These are phyloP conservation scores for Aspergillus campestris DNA, from an alignment of 495 filamentous ascomycete species.

Conservation along the genomic window DNA sequence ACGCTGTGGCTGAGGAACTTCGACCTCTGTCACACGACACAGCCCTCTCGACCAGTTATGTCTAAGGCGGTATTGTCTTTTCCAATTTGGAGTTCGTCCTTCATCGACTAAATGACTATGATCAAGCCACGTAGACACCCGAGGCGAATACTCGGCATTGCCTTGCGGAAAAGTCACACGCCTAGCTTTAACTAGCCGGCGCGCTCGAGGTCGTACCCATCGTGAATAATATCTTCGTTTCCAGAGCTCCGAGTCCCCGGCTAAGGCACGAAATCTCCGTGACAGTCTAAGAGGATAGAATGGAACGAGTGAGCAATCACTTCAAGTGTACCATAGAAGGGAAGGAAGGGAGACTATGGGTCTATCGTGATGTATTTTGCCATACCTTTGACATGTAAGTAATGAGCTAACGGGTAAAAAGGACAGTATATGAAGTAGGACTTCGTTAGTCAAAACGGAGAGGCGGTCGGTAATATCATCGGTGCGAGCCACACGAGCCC, in stretches of 20 bases:
- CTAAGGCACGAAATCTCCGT: conserved; percentile 64
- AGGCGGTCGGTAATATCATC: conserved; percentile 28
- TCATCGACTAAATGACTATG: conserved; percentile 50
- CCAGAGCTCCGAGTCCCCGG: conserved; percentile 84
- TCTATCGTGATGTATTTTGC: background rate
- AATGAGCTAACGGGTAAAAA: conserved; percentile 62
- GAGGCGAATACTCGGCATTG: conserved; percentile 58
- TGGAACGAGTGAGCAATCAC: background rate
- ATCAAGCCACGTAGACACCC: conserved; percentile 75
- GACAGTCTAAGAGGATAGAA: conserved; percentile 49
- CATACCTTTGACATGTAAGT: conserved; percentile 57
- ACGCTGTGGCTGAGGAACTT: conserved; percentile 47
- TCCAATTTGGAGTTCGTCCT: conserved; percentile 63
- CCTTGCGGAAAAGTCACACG: conserved; percentile 28
- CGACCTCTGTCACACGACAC: conserved; percentile 70
- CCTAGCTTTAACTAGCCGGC: conserved; percentile 62
- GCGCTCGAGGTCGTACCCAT: conserved; percentile 79
- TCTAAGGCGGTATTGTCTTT: conserved; percentile 77
- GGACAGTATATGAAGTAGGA: conserved; percentile 77
- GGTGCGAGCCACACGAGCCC: conserved; percentile 21
- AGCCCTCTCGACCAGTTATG: conserved; percentile 88
- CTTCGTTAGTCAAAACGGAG: conserved; percentile 73
- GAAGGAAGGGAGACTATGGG: background rate
- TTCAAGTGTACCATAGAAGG: background rate
- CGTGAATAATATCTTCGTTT: conserved; percentile 79